Evolutionary conservation across 805 yeast species (phyloP).

Genomic region (Wickerhamiella domercqiae): DNA sequence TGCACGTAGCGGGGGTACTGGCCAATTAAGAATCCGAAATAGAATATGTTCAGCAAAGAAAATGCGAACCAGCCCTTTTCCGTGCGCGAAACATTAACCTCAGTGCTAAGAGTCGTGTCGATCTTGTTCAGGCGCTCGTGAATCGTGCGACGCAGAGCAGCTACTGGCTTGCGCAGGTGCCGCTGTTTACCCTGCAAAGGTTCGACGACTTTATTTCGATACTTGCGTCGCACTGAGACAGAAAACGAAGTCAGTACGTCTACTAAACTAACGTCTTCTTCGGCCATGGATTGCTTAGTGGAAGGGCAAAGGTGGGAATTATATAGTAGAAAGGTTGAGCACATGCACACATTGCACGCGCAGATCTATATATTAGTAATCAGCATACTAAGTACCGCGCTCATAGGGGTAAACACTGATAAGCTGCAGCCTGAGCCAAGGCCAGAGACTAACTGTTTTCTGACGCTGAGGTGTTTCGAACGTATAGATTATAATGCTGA

Average conservation of each 20-base stretch:
- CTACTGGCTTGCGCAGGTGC: conserved; percentile 15
- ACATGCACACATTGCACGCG: no score
- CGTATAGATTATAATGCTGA: no score
- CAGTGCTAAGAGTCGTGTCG: conserved; percentile 17
- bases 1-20: conserved; percentile 65
- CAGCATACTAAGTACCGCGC: no score
- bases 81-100: conserved; percentile 26
- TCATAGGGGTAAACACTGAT: no score
- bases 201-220: conserved; percentile 15
- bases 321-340: no score
- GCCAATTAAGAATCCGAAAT: conserved; percentile 65
- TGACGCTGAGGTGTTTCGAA: no score
- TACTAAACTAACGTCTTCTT: conserved; percentile 20
- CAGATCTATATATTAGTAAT: no score
- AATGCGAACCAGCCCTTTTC: conserved; percentile 74
- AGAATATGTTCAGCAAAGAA: conserved; percentile 51
- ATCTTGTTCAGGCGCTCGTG: conserved; percentile 19
- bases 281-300: no score
- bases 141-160: conserved; percentile 17
- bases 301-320: no score
- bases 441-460: no score
- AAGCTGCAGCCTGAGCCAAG: no score
- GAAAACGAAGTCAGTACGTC: conserved; percentile 24
- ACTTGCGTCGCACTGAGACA: conserved; percentile 11
- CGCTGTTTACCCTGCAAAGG: conserved; percentile 14